Base-by-base conservation (phyloP, 2,329 filamentous ascomycete species). In the Alternaria sp. region DNA sequence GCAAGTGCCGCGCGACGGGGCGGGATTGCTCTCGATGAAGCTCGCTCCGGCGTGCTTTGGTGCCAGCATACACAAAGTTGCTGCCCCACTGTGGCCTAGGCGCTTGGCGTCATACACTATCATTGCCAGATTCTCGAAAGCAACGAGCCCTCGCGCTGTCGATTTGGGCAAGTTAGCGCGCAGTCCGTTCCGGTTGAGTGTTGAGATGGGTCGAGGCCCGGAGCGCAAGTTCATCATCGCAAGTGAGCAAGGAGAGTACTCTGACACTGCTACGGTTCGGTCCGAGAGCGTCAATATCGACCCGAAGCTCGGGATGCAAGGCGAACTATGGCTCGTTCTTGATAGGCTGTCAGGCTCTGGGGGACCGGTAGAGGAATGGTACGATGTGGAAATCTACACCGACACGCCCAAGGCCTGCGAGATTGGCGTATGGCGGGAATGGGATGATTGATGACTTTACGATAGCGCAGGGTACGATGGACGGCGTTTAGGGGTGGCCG, bases 301-400 rank as follows among this genome's bases (percentile, higher is more conserved):
- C 47, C 91, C 92, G 0, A 85, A 83, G n/a, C 80, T 86, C 67
- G 82, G 84, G 61, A 80, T 53, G 18, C 80, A 80, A 10, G 86
- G 87, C 20, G 89, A 89, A 18, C 78, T 94, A 61, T 96, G 92
- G 91, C 83, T 97, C 57, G 90, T 97, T 6, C 83, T 97, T 45
- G 94, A 97, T 80, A 87, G 91, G 68, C 86, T 95, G 72, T 91
- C 89, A n/a, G 87, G 86, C 11, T 84, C 83, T 47, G 81, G 81
- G 6, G 84, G 78, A 44, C 73, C 77, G 58, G 75, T 71, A 56
- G 82, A 82, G 58, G 85, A 87, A 73, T 79, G 82, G 60, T 86
- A 92, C 59, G 75, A 80, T 8, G 78, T 86, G 6, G 83, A 85
- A 68, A 70, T 85, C 20, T 82, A 81, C 46, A 80, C 79, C 15